phyloP scores from a whole-genome alignment of 148 eudicot species.

The Dianthus caryophyllus region DNA sequence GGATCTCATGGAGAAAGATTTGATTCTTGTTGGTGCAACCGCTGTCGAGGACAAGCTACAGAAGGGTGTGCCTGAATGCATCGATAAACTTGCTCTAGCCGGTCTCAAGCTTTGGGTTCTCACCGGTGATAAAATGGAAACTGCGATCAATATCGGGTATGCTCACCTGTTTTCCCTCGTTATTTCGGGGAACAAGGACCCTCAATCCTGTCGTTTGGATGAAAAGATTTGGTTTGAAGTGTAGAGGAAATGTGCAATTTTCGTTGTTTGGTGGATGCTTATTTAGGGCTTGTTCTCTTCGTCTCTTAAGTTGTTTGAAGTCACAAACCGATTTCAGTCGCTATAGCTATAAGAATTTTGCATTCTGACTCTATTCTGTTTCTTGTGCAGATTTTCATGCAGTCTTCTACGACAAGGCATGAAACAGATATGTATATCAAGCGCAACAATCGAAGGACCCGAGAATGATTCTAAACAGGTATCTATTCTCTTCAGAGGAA shows the following conservation, averaged over 20 bases:
- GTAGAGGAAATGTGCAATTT: not conserved
- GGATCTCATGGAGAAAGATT: slow-evolving; percentile 78
- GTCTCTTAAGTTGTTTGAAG: no score
- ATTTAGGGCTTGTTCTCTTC: no score
- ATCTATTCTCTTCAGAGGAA: slow-evolving; percentile 16
- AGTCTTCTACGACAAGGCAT: slow-evolving; percentile 93
- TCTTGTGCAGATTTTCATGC: slow-evolving; percentile 66
- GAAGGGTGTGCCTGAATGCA: slow-evolving; percentile 92
- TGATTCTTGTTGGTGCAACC: slow-evolving; percentile 91
- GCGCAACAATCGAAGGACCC: slow-evolving; percentile 31
- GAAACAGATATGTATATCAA: slow-evolving; percentile 80
- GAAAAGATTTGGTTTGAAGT: no score
- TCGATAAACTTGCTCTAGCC: slow-evolving; percentile 96
- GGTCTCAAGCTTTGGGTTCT: slow-evolving; percentile 99
- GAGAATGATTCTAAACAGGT: slow-evolving; percentile 67
- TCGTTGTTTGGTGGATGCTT: not conserved
- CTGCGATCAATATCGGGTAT: slow-evolving; percentile 96
- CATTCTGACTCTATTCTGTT: slow-evolving; percentile 4
- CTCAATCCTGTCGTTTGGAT: not conserved
- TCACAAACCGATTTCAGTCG: not conserved
- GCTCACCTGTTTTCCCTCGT: slow-evolving; percentile 19
- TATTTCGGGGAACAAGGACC: not conserved
- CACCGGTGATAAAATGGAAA: slow-evolving; percentile 99
- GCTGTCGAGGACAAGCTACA: slow-evolving; percentile 97
- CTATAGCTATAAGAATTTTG: not conserved